A percentile compares a stretch with the other conserved stretches of the same genome.
Conservation (phyloP, 345 rosid genomes). For the Chamaenerion angustifolium region DNA sequence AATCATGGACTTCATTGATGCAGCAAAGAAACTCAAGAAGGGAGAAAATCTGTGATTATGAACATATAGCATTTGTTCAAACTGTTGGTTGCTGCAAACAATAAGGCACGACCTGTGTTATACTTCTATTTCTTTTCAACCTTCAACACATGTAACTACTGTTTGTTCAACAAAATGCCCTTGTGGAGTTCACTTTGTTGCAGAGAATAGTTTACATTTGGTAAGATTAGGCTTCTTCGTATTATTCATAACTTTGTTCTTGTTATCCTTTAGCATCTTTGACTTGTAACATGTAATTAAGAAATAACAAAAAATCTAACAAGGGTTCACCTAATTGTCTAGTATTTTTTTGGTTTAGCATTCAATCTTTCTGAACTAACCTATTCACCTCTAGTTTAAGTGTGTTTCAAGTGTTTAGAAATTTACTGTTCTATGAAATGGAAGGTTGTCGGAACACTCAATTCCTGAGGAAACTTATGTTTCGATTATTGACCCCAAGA, state of each 20-base stretch:
- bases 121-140: conserved; percentile 84
- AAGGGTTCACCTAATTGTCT: too few relatives aligned
- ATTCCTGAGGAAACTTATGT: too few relatives aligned
- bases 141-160: conserved; percentile 94
- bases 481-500: too few relatives aligned
- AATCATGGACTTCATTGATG: conserved; percentile 21
- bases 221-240: conserved; percentile 23
- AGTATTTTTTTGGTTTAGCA: too few relatives aligned
- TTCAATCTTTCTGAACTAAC: too few relatives aligned
- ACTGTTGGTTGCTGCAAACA: conserved; percentile 33
- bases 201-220: conserved; percentile 89
- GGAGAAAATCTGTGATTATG: neutral
- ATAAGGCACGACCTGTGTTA: conserved; percentile 83
- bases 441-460: too few relatives aligned
- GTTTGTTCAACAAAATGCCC: conserved; percentile 88
- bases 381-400: too few relatives aligned
- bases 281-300: neutral
- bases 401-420: too few relatives aligned
- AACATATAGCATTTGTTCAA: too few relatives aligned
- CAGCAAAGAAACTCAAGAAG: conserved; percentile 22
- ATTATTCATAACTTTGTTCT: neutral
- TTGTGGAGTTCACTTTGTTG: conserved; percentile 77
- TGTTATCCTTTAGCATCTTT: conserved; percentile 5
- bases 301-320: too few relatives aligned
- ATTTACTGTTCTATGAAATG: too few relatives aligned